Percentiles rank a stretch among this genome's conserved stretches.
Conservation (phyloP, 148 eudicot species). For the Chenopodium berlandieri region DNA sequence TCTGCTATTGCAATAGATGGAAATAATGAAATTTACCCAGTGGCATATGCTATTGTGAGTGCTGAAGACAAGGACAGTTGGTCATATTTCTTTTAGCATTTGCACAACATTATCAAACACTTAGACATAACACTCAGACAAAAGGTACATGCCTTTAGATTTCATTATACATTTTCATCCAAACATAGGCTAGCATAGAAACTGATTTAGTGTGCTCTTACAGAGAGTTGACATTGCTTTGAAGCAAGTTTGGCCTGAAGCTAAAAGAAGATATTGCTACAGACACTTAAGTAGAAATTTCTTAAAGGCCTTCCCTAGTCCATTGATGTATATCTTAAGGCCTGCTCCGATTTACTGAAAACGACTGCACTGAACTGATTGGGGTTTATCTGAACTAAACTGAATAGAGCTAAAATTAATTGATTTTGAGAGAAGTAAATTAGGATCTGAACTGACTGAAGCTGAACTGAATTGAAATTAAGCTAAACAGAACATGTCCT, state of each 20-base stretch:
- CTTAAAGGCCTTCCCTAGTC: not conserved
- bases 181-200: too few relatives aligned
- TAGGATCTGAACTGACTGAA: too few relatives aligned
- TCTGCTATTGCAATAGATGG: not conserved
- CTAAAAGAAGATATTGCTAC: not conserved
- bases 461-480: too few relatives aligned
- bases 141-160: not conserved
- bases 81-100: not conserved
- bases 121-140: not conserved
- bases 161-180: too few relatives aligned
- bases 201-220: not conserved
- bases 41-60: not conserved
- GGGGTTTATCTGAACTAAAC: too few relatives aligned
- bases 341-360: too few relatives aligned
- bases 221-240: not conserved
- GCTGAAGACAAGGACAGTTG: not conserved
- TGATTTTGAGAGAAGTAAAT: too few relatives aligned
- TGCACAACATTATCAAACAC: not conserved
- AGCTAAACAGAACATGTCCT: too few relatives aligned
- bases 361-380: too few relatives aligned
- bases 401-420: too few relatives aligned
- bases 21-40: not conserved
- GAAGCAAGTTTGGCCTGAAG: not conserved
- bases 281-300: not conserved
- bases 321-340: not conserved